Conservation (phyloP, 495 filamentous ascomycete genomes). For the Penicillium herquei region DNA sequence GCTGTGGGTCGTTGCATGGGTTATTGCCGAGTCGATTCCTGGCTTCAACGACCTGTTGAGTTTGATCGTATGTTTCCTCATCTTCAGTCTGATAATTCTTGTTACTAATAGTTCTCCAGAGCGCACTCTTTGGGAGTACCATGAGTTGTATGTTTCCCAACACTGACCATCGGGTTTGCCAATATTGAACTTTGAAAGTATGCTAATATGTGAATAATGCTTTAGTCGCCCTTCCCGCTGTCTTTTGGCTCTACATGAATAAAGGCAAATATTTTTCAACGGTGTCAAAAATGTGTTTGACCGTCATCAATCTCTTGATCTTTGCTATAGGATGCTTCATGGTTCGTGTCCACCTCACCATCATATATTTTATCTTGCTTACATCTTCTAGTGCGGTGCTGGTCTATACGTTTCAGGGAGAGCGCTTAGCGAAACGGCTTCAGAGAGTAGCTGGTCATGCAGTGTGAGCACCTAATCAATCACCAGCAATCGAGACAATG, state of each 20-base stretch:
- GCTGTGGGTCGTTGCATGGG: slow-evolving; percentile 8
- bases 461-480: too few relatives aligned
- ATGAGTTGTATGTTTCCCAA: not conserved
- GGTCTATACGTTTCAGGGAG: too few relatives aligned
- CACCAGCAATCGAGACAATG: too few relatives aligned
- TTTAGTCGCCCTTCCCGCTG: not conserved
- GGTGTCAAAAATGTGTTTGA: not conserved
- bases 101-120: not conserved
- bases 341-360: not conserved
- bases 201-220: not conserved
- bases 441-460: too few relatives aligned
- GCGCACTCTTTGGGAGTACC: not conserved
- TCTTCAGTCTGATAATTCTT: too few relatives aligned
- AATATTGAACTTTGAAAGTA: not conserved
- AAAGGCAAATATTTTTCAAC: not conserved
- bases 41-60: slow-evolving; percentile 8
- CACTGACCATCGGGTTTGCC: not conserved
- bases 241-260: not conserved
- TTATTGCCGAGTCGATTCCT: slow-evolving; percentile 8
- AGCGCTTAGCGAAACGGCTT: too few relatives aligned
- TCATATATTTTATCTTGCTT: too few relatives aligned
- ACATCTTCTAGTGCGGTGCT: too few relatives aligned
- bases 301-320: not conserved
- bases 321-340: not conserved
- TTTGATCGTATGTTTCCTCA: not conserved